Evolutionary conservation across 495 filamentous ascomycete species (phyloP), one percentile per base, ranked within the genome.

Genomic region (Amphirosellinia nigrospora): DNA sequence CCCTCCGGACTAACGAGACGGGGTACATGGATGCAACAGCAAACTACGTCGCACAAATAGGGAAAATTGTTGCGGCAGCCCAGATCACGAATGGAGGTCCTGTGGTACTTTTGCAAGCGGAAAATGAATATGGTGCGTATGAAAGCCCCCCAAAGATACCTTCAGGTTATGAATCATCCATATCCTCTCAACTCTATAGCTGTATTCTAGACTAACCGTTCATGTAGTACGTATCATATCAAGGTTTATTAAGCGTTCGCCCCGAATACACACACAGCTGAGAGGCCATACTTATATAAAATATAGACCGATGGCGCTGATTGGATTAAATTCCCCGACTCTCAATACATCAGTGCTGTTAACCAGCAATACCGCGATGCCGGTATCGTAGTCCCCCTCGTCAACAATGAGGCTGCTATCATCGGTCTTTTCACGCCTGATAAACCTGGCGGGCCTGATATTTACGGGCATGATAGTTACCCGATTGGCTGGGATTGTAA

Each of bases 61-160:
- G 85, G 38, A 80, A 82, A 30, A 86, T 90, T 13, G 88, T 96
- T 72, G 91, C 92, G 10, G 86, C 88, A 38, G 89, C 87, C 4
- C 92, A 94, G 70, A 92, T 94, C 70, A 93, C 91, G 1, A 91
- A 93, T 70, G 92, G 90, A 8, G 92, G 93, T 1, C 91, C 91
- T 0, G 83, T 94, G 28, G 93, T 94, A 63, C 82, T 94, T 3
- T 83, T 90, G 48, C 93, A 96, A 80, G 91, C 91, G 0, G 93
- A 94, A 74, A 94, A 94, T 71, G 92, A 94, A 71, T 93, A 94
- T 74, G 62, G 61, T 64, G 86, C 84, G 1, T 81, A 75, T 4
- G 15, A n/a, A 41, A 28, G 7, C 0, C 3, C 21, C 45, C 13
- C n/a, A 10, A 48, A 11, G 8, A 43, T 28, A 23, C 7, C 4